phyloP scores from a whole-genome alignment of 108 stramenopile species.

The Mediolabrus comicus region DNA sequence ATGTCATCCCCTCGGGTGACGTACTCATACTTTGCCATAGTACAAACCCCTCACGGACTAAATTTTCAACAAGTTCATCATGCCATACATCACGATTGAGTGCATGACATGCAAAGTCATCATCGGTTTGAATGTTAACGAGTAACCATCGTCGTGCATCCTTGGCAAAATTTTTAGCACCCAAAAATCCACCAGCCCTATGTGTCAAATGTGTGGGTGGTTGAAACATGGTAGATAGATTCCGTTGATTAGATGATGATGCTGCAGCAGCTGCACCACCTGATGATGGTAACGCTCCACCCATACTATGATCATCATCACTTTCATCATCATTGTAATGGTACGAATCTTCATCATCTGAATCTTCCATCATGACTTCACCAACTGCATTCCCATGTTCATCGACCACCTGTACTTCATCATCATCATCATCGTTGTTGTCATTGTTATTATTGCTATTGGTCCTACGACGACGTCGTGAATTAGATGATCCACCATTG shows the following conservation, averaged over 20 bases:
- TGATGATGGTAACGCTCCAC: constrained; percentile 28
- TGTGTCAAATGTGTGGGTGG: constrained; percentile 73
- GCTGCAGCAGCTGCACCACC: neutral
- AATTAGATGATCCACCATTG: too few relatives aligned
- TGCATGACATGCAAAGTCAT: constrained; percentile 89
- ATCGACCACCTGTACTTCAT: constrained; percentile 17
- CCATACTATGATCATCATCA: constrained; percentile 13
- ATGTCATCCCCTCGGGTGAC: constrained; percentile 69
- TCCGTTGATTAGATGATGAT: constrained; percentile 11
- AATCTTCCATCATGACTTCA: constrained; percentile 27
- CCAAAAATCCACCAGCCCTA: constrained; percentile 78
- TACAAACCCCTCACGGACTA: constrained; percentile 89
- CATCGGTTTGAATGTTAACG: constrained; percentile 88
- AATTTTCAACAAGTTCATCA: constrained; percentile 92
- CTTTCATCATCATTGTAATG: constrained; percentile 20
- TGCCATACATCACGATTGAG: constrained; percentile 96
- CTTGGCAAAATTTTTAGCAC: constrained; percentile 78
- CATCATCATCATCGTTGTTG: constrained; percentile 13
- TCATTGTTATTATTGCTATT: neutral
- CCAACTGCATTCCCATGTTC: constrained; percentile 2
- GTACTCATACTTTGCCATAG: constrained; percentile 89
- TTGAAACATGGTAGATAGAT: constrained; percentile 79
- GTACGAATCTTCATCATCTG: constrained; percentile 8
- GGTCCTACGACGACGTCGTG: too few relatives aligned
- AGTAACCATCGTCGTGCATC: constrained; percentile 88